Base-by-base conservation (phyloP, 192 early-diverging fungal species). In the Coemansia sp. region DNA sequence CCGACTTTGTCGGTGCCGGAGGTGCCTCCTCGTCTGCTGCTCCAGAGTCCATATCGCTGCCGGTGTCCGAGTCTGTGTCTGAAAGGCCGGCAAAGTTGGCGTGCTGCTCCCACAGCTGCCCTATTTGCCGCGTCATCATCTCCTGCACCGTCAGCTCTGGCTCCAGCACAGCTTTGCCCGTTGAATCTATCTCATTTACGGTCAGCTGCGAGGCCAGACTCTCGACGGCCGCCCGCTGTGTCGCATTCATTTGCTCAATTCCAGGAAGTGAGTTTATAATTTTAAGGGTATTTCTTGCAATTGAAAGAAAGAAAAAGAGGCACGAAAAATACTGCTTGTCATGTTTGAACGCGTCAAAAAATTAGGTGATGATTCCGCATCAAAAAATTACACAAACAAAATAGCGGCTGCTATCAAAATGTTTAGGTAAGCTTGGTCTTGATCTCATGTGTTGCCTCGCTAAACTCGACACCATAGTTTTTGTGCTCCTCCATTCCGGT, bases 71-170 rank as follows among this genome's bases (percentile, higher is more conserved):
- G n/a, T 66, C 64, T 11, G 21, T 24, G 48, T 65, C 66, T 8
- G 48, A 32, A 2, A 77, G 60, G 0, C 75, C 75, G 6, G 57
- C 42, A 42, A 78, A 78, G 22, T 72, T 72, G 19, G 33, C 43
- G 43, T 78, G 62, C 12, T 62, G 22, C 27, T 67, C 65, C 75
- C 75, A 78, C 21, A 78, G 75, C 58, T 71, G 61, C 2, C 59
- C 65, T 30, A 78, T 78, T 31, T 78, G 75, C 54, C 51, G 59
- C 12, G 65, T 46, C 58, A 72, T 67, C 33, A 56, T 35, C 16
- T 68, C 69, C 5, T 72, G 65, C 16, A 60, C 75, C 2, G 35
- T 56, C 21, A 60, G 54, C 9, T 54, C 52, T 5, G 69, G 54
- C 58, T 64, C 58, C 14, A 70, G 62, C 9, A 25, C 28, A 6